Base-by-base conservation (phyloP, 371 early-diverging fungal species). In the Catenaria anguillulae region DNA sequence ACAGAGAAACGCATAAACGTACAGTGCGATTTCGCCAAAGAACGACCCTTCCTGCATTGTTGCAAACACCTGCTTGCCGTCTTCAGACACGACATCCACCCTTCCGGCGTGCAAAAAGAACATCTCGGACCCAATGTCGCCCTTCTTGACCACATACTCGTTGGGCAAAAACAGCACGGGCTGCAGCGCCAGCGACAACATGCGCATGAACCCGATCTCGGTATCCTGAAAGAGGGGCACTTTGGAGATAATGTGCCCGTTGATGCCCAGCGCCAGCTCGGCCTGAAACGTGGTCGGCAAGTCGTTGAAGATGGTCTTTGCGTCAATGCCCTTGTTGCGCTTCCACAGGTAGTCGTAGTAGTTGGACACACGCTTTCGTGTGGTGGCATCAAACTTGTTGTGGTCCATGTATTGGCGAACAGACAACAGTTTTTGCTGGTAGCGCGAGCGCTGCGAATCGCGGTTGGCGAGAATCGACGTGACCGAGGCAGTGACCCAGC, bases 11-110 rank as follows among this genome's bases (percentile, higher is more conserved):
- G n/a, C n/a, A n/a, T n/a, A n/a, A n/a, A n/a, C n/a, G n/a, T n/a
- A n/a, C 5, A 60, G 45, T 8, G 60, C 60, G 12, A 60, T 60
- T 31, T 60, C 60, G 33, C 60, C 60, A 45, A 60, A 60, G 43
- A 60, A 60, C 21, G 36, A 40, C 29, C 60, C 60, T 19, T 60
- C 60, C 12, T 43, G 24, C 42, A 60, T 36, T 2, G 36, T n/a
- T 24, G 43, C 60, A 45, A 60, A 60, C 23, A 60, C 45, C 31
- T 43, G n/a, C 19, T 2, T 17, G 6, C 60, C 60, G 26, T 60
- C 60, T 12, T 60, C 43, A 15, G 45, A 43, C 8, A 43, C 43
- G 8, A 60, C 60, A 29, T 60, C 60, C 17, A 60, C 60, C 21
- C 36, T 42, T 0, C 60, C 60, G 36, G 13, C 26, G 33, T 60